phyloP scores from a whole-genome alignment of 2,329 filamentous ascomycete genomes.

The Metarhizium brunneum region DNA sequence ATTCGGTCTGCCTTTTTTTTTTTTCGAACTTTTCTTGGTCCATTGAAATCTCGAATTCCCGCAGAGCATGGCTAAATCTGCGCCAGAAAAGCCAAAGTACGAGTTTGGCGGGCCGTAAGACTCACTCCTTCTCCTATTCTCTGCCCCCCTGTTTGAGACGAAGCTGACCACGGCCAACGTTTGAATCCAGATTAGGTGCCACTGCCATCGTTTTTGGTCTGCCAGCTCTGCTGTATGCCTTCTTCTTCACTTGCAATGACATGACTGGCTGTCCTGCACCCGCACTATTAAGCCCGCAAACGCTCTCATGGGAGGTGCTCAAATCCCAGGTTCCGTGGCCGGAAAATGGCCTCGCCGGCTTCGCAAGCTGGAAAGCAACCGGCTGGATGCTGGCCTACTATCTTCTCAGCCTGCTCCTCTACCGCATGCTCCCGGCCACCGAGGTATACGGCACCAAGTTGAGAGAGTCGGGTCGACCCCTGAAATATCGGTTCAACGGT shows the following conservation, averaged over 20 bases:
- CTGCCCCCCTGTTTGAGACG: not conserved
- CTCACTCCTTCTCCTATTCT: too few relatives aligned
- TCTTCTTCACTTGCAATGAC: slow-evolving; percentile 80
- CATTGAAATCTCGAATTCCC: too few relatives aligned
- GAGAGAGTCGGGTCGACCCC: slow-evolving; percentile 50
- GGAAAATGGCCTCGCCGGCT: slow-evolving; percentile 51
- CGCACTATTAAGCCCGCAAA: slow-evolving; percentile 59
- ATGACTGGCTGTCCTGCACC: slow-evolving; percentile 78
- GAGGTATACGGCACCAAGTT: slow-evolving; percentile 60
- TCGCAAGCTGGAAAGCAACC: slow-evolving; percentile 58
- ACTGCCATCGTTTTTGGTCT: slow-evolving; percentile 67
- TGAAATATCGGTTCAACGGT: slow-evolving; percentile 75
- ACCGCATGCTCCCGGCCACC: slow-evolving; percentile 63
- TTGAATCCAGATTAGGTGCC: slow-evolving; percentile 52
- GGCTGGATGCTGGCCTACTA: slow-evolving; percentile 68
- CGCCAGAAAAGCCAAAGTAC: slow-evolving; percentile 12
- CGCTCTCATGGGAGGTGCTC: slow-evolving; percentile 56
- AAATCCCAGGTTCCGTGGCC: slow-evolving; percentile 73
- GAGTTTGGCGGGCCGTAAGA: slow-evolving; percentile 26
- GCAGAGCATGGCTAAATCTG: too few relatives aligned
- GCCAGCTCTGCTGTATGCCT: slow-evolving; percentile 62
- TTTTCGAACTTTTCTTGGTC: too few relatives aligned
- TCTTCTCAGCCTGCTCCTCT: slow-evolving; percentile 59
- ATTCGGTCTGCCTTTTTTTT: too few relatives aligned
- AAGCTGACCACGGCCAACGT: not conserved